These are phyloP conservation scores for Parsonsia alboflavescens DNA, from an alignment of 257 asterid genomes.

Conservation along the genomic window DNA sequence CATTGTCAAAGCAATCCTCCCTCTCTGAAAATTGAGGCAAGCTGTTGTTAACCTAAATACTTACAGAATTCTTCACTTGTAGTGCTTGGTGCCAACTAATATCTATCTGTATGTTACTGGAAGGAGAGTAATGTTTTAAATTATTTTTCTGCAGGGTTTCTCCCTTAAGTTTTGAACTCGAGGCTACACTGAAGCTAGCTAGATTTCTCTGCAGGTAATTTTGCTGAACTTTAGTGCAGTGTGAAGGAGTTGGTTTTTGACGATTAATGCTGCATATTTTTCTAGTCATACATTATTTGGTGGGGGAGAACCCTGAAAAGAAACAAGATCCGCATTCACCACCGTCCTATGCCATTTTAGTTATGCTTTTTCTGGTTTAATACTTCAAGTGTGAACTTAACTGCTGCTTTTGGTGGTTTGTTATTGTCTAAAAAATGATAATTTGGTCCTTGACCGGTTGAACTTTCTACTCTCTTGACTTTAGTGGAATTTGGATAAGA, in stretches of 20 bases:
- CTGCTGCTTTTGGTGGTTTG: neutral
- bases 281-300: neutral
- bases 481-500: neutral
- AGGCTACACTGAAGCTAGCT: constrained; percentile 92
- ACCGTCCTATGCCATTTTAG: neutral
- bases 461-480: neutral
- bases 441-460: neutral
- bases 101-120: neutral
- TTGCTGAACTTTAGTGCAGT: constrained; percentile 1
- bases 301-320: neutral
- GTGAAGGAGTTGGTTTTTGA: constrained; percentile 1
- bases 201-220: constrained; percentile 94
- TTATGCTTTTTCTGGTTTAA: neutral
- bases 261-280: neutral
- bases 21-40: neutral
- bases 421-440: neutral
- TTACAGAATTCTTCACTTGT: neutral
- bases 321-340: neutral
- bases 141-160: constrained; percentile 64
- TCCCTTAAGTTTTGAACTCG: constrained; percentile 96
- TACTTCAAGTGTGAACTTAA: neutral
- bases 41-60: neutral
- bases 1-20: neutral
- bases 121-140: neutral
- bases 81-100: neutral